Evolutionary conservation across 179 eudicot species (phyloP).

Genomic region (Drosera spatulata): DNA sequence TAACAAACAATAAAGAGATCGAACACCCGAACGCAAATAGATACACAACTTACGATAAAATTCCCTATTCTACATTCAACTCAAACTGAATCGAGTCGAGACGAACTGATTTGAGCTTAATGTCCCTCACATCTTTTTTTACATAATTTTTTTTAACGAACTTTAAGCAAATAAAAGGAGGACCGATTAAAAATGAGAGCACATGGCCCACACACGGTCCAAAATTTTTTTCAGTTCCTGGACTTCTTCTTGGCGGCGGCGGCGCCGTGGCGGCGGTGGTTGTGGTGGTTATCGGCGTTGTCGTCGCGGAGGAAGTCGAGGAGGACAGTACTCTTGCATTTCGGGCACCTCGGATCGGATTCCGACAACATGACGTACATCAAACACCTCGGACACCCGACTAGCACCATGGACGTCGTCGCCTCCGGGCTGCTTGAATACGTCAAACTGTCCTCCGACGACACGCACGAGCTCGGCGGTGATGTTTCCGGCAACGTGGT

Average conservation of each 20-base stretch:
- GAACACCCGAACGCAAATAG: not conserved
- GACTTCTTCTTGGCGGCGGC: not conserved
- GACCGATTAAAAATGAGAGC: no score
- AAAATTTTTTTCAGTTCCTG: no score
- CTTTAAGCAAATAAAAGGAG: no score
- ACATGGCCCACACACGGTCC: no score
- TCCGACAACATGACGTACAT: conserved; percentile 8
- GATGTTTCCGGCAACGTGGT: conserved; percentile 23
- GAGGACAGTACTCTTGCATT: conserved; percentile 39
- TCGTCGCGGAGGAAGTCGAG: conserved; percentile 32
- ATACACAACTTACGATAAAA: not conserved
- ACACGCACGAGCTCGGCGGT: conserved; percentile 55
- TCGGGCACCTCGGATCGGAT: conserved; percentile 19
- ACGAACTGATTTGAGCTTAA: no score
- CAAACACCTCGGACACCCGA: no score
- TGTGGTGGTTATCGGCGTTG: conserved; percentile 5
- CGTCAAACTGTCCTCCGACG: conserved; percentile 31
- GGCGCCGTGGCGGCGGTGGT: not conserved
- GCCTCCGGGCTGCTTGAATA: conserved; percentile 37
- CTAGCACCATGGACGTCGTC: conserved; percentile 33
- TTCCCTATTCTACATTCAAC: no score
- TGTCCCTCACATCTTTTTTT: no score
- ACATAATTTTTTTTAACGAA: no score
- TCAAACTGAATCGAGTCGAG: no score
- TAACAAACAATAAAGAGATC: not conserved